Evolutionary conservation across 1,139 yeast species (phyloP).

Genomic region (Eremothecium gossypii): DNA sequence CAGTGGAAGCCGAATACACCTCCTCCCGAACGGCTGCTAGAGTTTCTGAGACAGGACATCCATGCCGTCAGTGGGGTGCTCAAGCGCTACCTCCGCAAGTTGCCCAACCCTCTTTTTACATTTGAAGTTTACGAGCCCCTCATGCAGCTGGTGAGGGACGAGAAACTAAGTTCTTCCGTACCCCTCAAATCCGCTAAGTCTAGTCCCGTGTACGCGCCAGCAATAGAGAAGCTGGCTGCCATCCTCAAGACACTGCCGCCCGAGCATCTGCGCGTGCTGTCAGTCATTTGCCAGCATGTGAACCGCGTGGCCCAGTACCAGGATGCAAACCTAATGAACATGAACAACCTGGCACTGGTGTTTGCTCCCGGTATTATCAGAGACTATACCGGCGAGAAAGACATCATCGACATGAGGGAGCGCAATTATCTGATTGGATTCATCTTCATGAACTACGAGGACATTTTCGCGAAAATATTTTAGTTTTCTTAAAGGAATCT

Average conservation of each 20-base stretch:
- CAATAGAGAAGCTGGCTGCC: constrained; percentile 30
- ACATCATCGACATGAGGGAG: constrained; percentile 76
- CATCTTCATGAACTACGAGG: constrained; percentile 44
- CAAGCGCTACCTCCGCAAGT: constrained; percentile 74
- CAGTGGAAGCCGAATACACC: constrained; percentile 22
- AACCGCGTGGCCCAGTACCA: constrained; percentile 43
- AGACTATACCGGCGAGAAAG: constrained; percentile 73
- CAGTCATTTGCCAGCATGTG: constrained; percentile 54
- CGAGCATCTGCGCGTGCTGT: constrained; percentile 57
- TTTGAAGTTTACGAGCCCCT: constrained; percentile 57
- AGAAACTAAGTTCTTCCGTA: constrained; percentile 16
- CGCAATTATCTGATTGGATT: constrained; percentile 76
- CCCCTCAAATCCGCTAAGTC: constrained; percentile 10
- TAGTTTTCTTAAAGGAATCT: too few species aligned
- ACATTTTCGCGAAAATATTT: constrained; percentile 8
- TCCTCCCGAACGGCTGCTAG: constrained; percentile 25
- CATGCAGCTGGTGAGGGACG: constrained; percentile 40
- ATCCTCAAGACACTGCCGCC: constrained; percentile 45
- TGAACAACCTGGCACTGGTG: constrained; percentile 77
- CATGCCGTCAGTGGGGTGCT: constrained; percentile 81
- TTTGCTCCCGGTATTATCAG: constrained; percentile 92
- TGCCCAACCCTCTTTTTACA: constrained; percentile 80
- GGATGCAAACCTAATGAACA: constrained; percentile 61
- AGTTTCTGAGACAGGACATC: constrained; percentile 46
- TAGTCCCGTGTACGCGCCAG: constrained; percentile 7